These are phyloP conservation scores for Elaeis guineensis DNA, from an alignment of 176 grass and related monocot genomes.

Conservation along the genomic window DNA sequence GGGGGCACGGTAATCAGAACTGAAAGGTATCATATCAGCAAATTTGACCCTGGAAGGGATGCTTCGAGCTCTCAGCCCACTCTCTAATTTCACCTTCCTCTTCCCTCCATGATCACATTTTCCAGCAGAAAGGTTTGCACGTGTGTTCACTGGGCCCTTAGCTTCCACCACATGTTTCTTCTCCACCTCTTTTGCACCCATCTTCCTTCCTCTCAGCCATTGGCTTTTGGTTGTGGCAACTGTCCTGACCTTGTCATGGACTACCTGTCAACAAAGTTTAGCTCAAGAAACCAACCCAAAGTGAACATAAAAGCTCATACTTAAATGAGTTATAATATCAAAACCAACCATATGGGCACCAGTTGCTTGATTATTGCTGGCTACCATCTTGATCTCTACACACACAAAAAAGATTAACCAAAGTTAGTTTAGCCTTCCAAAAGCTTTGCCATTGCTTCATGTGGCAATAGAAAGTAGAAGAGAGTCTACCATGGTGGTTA, in stretches of 20 bases:
- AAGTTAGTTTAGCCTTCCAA: not conserved
- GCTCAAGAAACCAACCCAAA: not conserved
- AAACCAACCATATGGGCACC: not conserved
- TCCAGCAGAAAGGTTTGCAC: slow-evolving; percentile 35
- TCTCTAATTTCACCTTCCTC: slow-evolving; percentile 24
- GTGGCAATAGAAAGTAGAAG: not conserved
- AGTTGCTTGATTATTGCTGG: not conserved
- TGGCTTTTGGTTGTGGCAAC: not conserved
- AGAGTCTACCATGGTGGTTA: not conserved
- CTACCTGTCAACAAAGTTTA: not conserved
- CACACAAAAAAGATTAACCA: not conserved
- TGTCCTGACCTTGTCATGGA: not conserved
- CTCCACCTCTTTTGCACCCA: not conserved
- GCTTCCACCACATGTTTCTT: not conserved
- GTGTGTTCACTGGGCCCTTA: slow-evolving; percentile 22
- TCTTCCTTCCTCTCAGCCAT: slow-evolving; percentile 11
- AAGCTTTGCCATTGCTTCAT: not conserved
- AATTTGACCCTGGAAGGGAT: slow-evolving; percentile 18
- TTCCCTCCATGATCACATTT: not conserved
- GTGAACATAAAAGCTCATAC: no score
- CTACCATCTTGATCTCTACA: not conserved
- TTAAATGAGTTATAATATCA: not conserved
- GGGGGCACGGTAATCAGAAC: slow-evolving; percentile 25
- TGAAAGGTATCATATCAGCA: slow-evolving; percentile 30
- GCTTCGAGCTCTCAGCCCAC: slow-evolving; percentile 13